Evolutionary conservation across 495 filamentous ascomycete genomes (phyloP).

Genomic region (Hypoxylon lenormandii): DNA sequence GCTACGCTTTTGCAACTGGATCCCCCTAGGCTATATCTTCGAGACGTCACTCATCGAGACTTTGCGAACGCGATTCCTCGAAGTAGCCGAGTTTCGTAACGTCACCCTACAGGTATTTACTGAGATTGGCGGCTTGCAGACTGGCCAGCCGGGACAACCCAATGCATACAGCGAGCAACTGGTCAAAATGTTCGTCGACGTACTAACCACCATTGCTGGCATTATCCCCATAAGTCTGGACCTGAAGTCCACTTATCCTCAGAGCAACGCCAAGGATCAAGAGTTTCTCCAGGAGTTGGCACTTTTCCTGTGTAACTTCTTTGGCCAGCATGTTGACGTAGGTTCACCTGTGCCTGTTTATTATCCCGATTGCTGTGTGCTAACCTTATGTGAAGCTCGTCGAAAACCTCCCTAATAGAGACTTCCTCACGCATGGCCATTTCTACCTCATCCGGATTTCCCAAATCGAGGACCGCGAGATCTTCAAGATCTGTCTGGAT

Average conservation of each 20-base stretch:
- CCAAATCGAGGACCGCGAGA: constrained; percentile 97
- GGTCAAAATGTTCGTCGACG: constrained; percentile 96
- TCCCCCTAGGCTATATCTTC: constrained; percentile 97
- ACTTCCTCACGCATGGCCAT: constrained; percentile 93
- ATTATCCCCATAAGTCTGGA: constrained; percentile 91
- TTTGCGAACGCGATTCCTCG: constrained; percentile 86
- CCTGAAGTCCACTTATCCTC: constrained; percentile 85
- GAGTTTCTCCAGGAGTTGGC: constrained; percentile 98
- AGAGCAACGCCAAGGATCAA: constrained; percentile 92
- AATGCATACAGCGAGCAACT: constrained; percentile 92
- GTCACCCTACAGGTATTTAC: constrained; percentile 96
- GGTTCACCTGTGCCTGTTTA: constrained; percentile 52
- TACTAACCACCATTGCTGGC: constrained; percentile 84
- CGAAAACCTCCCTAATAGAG: constrained; percentile 92
- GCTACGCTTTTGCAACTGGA: constrained; percentile 97
- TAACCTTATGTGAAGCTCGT: constrained; percentile 73
- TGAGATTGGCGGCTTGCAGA: constrained; percentile 92
- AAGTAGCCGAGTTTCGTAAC: constrained; percentile 92
- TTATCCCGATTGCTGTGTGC: constrained; percentile 15
- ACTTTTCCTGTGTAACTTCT: constrained; percentile 95
- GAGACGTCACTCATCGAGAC: constrained; percentile 97
- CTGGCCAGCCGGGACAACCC: constrained; percentile 68
- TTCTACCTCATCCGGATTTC: constrained; percentile 98
- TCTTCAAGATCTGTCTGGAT: constrained; percentile 99
- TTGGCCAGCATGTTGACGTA: constrained; percentile 88